Base-by-base conservation (phyloP, 2,329 filamentous ascomycete species). In the Trichoderma sp. region DNA sequence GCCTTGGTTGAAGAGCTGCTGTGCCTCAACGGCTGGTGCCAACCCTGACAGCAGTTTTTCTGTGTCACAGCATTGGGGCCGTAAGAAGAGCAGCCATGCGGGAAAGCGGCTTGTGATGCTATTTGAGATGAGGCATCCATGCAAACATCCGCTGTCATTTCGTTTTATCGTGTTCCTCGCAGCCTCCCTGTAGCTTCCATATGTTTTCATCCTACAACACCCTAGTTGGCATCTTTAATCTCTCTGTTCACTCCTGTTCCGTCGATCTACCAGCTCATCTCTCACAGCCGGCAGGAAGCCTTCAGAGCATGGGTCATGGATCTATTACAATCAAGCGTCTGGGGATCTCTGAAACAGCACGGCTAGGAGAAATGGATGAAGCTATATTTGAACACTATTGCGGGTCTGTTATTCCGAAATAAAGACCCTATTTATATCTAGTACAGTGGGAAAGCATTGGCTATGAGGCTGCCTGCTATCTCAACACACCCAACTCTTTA, bases 61-160 rank as follows among this genome's bases (percentile, higher is more conserved):
- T 35, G 61, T 58, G 52, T 24, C n/a, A 33, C 40, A n/a, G 35
- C 33, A 27, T 10, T 21, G 43, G 13, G 19, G 14, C 5, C 16
- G 19, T 40, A 2, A 19, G 40, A 19, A 5, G 16, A 43, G 40
- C 2, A 8, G 40, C 40, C 6, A 8, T 8, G 2, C 16, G 16
- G 40, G 40, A 43, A 49, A 8, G 27, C n/a, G 53, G 52, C 24
- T 7, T 58, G 62, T 7, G 13, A 27, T 35, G n/a, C 14, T 11
- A 7, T 35, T 37, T 33, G 1, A 58, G 16, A 14, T 19, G 4
- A n/a, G 27, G 35, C 16, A n/a, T 59, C 29, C 7, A 33, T 67
- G 64, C 64, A 35, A 37, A 29, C 16, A 21, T n/a, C 64, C 64
- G 55, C 53, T 43, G 64, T 43, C 64, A 67, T 67, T 29, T 59